Conservation (phyloP, 345 rosid species). For the Arabidopsis arenosa region DNA sequence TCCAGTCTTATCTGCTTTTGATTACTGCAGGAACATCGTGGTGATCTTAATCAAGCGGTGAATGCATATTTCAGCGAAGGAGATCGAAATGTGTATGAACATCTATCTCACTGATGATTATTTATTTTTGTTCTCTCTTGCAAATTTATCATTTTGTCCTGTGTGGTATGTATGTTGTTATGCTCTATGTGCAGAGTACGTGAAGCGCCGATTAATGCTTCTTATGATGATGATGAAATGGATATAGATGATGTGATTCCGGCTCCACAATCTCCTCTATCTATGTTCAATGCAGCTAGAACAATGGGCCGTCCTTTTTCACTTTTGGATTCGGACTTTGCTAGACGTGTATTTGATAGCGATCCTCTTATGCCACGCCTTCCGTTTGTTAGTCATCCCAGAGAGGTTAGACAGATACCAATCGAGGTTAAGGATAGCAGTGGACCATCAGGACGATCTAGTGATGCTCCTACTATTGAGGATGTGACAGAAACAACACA, state of each 20-base stretch:
- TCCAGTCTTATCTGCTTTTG: no score
- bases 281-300: slow-evolving; percentile 52
- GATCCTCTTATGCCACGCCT: slow-evolving; percentile 55
- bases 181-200: slow-evolving; percentile 42
- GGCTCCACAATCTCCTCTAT: slow-evolving; percentile 46
- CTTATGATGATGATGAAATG: slow-evolving; percentile 72
- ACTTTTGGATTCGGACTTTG: slow-evolving; percentile 54
- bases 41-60: slow-evolving; percentile 94
- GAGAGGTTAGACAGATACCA: slow-evolving; percentile 87
- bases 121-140: not conserved
- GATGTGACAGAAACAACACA: slow-evolving; percentile 72
- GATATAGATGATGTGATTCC: slow-evolving; percentile 83
- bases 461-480: slow-evolving; percentile 69
- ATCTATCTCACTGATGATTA: slow-evolving; percentile 11
- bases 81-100: slow-evolving; percentile 67
- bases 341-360: slow-evolving; percentile 51
- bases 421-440: slow-evolving; percentile 76
- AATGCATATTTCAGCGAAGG: slow-evolving; percentile 89
- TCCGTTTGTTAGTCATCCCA: slow-evolving; percentile 78
- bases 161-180: not conserved
- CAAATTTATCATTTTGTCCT: not conserved
- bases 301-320: slow-evolving; percentile 48
- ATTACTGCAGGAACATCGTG: slow-evolving; percentile 71
- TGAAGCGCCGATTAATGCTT: slow-evolving; percentile 47
- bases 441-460: slow-evolving; percentile 55